Conservation (phyloP, 2,329 filamentous ascomycete genomes). For the Hymenoscyphus repandus region DNA sequence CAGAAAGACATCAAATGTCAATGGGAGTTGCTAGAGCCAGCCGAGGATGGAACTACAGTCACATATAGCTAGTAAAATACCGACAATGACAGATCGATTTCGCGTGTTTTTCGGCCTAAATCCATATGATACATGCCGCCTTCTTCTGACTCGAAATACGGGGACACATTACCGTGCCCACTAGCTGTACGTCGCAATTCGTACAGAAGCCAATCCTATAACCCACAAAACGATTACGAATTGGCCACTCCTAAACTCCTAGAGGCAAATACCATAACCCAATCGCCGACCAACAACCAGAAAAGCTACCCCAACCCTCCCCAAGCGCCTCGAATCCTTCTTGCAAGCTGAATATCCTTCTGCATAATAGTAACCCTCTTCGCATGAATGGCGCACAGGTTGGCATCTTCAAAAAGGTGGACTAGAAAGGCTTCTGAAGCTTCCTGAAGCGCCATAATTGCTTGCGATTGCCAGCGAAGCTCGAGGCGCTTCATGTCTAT, state of each 20-base stretch:
- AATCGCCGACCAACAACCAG: background rate
- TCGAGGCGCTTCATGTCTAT: constrained; percentile 56
- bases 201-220: background rate
- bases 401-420: constrained; percentile 93
- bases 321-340: constrained; percentile 74
- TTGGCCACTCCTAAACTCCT: constrained; percentile 7
- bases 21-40: constrained; percentile 86
- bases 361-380: constrained; percentile 97
- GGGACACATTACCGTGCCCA: background rate
- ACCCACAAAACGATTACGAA: constrained; percentile 1
- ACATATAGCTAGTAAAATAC: constrained; percentile 22
- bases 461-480: constrained; percentile 93
- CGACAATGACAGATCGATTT: background rate
- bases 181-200: background rate
- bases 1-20: constrained; percentile 69
- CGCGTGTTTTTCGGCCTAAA: background rate
- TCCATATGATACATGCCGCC: background rate
- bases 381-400: constrained; percentile 93
- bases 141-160: background rate
- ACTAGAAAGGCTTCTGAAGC: constrained; percentile 94
- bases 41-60: constrained; percentile 53
- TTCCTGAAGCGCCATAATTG: constrained; percentile 89
- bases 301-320: constrained; percentile 53
- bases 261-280: constrained; percentile 3
- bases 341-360: constrained; percentile 92